Evolutionary conservation across 2,329 filamentous ascomycete genomes (phyloP).

Genomic region (Fusarium drepaniforme): DNA sequence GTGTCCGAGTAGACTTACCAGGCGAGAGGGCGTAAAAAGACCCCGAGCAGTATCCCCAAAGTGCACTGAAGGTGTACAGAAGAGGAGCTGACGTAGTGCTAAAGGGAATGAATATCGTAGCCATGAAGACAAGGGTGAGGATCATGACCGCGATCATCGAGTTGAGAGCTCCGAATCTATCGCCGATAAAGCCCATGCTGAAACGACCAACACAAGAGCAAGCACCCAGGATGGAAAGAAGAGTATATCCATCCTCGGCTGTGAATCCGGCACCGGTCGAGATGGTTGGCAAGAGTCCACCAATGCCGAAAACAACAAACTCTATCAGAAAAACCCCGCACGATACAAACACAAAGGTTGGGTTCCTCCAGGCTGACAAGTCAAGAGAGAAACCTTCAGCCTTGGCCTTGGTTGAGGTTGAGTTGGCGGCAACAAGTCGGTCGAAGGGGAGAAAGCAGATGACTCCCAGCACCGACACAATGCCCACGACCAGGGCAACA

Average conservation of each 20-base stretch:
- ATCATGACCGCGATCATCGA: slow-evolving; percentile 24
- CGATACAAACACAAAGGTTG: slow-evolving; percentile 53
- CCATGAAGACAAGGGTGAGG: slow-evolving; percentile 53
- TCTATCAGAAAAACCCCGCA: slow-evolving; percentile 57
- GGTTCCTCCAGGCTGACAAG: slow-evolving; percentile 52
- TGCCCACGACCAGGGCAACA: slow-evolving; percentile 42
- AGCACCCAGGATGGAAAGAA: slow-evolving; percentile 57
- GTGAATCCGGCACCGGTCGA: slow-evolving; percentile 46
- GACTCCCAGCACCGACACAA: slow-evolving; percentile 38
- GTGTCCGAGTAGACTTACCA: slow-evolving; percentile 2
- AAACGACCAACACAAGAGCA: slow-evolving; percentile 56
- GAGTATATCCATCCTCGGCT: slow-evolving; percentile 53
- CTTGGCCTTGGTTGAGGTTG: background rate
- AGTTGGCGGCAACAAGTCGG: slow-evolving; percentile 17
- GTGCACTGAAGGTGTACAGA: slow-evolving; percentile 55
- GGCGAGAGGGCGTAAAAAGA: slow-evolving; percentile 55
- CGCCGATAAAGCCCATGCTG: slow-evolving; percentile 54
- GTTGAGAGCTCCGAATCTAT: slow-evolving; percentile 58
- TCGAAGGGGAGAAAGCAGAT: slow-evolving; percentile 50
- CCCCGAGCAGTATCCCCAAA: slow-evolving; percentile 61
- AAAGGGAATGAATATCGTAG: slow-evolving; percentile 56
- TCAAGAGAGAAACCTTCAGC: slow-evolving; percentile 41
- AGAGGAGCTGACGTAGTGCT: slow-evolving; percentile 51
- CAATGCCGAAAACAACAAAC: slow-evolving; percentile 59
- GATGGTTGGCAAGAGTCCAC: slow-evolving; percentile 59